Evolutionary conservation across 306 rosid species (phyloP).

Genomic region (Begonia fuchsioides): DNA sequence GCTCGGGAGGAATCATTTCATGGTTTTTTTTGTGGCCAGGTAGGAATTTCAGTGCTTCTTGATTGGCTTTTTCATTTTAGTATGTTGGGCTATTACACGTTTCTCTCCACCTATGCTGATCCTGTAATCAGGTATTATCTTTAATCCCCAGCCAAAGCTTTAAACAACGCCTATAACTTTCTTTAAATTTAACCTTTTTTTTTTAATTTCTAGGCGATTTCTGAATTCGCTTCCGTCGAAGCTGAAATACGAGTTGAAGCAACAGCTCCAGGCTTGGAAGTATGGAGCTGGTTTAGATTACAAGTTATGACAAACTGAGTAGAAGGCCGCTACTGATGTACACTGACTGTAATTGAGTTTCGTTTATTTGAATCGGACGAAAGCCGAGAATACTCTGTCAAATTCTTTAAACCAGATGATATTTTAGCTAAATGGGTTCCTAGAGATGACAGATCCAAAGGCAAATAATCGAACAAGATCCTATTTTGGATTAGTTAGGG

Average conservation of each 20-base stretch:
- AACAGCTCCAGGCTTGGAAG: conserved; percentile 86
- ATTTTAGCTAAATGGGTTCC: no score
- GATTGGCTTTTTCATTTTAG: conserved; percentile 77
- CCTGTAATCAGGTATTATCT: conserved; percentile 58
- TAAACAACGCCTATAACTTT: neutral
- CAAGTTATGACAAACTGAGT: conserved; percentile 27
- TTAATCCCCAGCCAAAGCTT: neutral
- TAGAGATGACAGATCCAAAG: no score
- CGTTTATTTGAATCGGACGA: no score
- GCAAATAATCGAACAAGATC: no score
- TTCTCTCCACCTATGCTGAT: conserved; percentile 53
- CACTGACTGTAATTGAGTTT: no score
- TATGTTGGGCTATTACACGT: conserved; percentile 70
- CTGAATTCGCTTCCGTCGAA: conserved; percentile 40
- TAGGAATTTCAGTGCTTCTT: conserved; percentile 68
- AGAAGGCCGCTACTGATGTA: no score
- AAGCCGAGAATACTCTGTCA: no score
- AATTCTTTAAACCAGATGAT: no score
- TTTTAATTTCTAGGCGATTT: conserved; percentile 34
- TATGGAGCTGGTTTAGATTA: conserved; percentile 93
- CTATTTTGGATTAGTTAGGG: no score
- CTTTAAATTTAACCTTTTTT: neutral
- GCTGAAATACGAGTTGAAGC: conserved; percentile 49
- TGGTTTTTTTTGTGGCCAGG: conserved; percentile 23
- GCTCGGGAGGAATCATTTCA: no score